Base-by-base conservation (phyloP, 169 alveolate species). In the Eimeria brunetti region DNA sequence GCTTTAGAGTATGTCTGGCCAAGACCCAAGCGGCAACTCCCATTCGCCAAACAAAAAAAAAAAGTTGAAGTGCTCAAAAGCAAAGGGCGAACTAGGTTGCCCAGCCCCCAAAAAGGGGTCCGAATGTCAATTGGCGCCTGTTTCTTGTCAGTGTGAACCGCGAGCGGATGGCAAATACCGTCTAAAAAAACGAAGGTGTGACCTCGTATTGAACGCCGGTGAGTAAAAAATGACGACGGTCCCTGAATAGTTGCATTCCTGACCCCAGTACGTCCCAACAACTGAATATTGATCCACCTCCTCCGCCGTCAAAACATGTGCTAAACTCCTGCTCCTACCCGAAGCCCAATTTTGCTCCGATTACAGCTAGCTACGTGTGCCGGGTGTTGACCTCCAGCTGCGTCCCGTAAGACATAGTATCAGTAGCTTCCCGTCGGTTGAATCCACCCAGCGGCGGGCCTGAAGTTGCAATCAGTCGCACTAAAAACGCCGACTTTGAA, bases 371-470 rank as follows among this genome's bases (percentile, higher is more conserved):
- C 84, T 86, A 30, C 93, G 93, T 27, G 81, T 83, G 62, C 38
- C 53, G 12, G 69, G 9, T 27, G 93, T 2, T 12, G 93, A 84
- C 93, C 78, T 86, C 80, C 93, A 86, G 20, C 36, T 60, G 93
- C 93, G 81, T 38, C 93, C 93, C 33, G 93, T 46, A 46, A 86
- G 83, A 67, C 93, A 86, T 27, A 86, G 83, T 83, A 86, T 86
- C 49, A 86, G 62, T n/a, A 86, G 71, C 67, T 86, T 71, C 44
- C 93, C 83, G n/a, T 86, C 93, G 27, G 93, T 64, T 64, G 93
- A 36, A 44, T 86, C 62, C 67, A 86, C 36, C 93, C 93, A 86
- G 36, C 93, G 93, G 81, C 93, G 93, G 71, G 93, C 93, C 93
- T 86, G 93, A 64, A 86, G 12, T 60, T 46, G 81, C 83, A 44